phyloP scores from a whole-genome alignment of 2,329 filamentous ascomycete species.

The Phyllosticta citribraziliensis region DNA sequence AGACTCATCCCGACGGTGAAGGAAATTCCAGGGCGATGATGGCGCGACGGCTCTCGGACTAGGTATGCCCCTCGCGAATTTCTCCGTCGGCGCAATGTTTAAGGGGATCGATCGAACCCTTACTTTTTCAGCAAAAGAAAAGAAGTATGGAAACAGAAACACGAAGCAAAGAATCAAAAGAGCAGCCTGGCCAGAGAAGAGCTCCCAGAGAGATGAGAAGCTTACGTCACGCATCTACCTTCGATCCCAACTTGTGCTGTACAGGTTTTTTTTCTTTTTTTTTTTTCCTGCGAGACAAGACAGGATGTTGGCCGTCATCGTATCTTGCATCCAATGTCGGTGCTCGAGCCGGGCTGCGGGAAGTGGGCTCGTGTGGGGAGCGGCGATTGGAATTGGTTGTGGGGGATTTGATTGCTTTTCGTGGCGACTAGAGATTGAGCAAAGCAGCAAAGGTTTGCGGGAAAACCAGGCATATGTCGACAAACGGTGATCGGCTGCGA shows the following conservation, averaged over 20 bases:
- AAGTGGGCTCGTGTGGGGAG: not conserved
- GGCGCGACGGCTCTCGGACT: no score
- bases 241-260: not conserved
- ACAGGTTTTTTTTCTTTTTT: not conserved
- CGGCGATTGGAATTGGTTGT: not conserved
- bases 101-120: no score
- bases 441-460: not conserved
- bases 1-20: not conserved
- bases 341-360: not conserved
- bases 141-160: not conserved
- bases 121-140: no score
- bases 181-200: not conserved
- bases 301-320: not conserved
- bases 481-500: not conserved
- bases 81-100: not conserved
- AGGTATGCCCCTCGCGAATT: not conserved
- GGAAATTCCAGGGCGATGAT: not conserved
- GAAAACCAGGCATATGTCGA: not conserved
- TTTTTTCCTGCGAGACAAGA: not conserved
- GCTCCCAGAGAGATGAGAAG: not conserved
- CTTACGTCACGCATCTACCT: not conserved
- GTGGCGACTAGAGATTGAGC: not conserved
- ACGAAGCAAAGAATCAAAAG: not conserved
- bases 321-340: not conserved
- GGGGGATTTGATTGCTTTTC: not conserved